phyloP scores from a whole-genome alignment of 495 filamentous ascomycete species.

The Tuber borchii region DNA sequence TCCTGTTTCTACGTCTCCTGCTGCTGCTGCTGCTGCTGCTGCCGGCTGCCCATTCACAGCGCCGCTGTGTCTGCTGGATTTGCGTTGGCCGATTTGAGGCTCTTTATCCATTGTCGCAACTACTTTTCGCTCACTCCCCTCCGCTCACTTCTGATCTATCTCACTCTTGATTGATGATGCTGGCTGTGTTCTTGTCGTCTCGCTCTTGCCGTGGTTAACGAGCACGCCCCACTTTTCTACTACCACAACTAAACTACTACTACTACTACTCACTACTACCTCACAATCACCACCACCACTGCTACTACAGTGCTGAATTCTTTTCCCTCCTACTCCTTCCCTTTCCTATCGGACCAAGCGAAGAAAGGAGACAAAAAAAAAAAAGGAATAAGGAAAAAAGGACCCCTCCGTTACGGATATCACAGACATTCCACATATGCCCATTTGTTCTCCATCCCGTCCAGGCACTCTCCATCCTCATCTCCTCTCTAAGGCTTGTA shows the following conservation, averaged over 20 bases:
- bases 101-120: conserved; percentile 13
- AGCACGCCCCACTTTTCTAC: not conserved
- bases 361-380: not conserved
- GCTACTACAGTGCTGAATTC: conserved; percentile 2
- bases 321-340: not conserved
- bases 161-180: not conserved
- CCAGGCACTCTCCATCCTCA: not conserved
- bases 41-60: conserved; percentile 29
- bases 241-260: not conserved
- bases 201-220: not conserved
- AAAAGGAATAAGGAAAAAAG: not conserved
- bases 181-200: not conserved
- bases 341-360: not conserved
- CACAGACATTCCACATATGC: conserved; percentile 4
- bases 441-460: not conserved
- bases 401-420: not conserved
- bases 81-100: conserved; percentile 33
- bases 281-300: not conserved
- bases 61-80: conserved; percentile 7
- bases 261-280: not conserved
- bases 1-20: conserved; percentile 17
- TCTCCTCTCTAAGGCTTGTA: not conserved
- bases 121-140: conserved; percentile 3
- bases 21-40: conserved; percentile 31
- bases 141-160: not conserved